A percentile compares a stretch with the other conserved stretches of the same genome.
phyloP scores from a whole-genome alignment of 495 filamentous ascomycete species.

The Aspergillus sclerotiicarbonarius region DNA sequence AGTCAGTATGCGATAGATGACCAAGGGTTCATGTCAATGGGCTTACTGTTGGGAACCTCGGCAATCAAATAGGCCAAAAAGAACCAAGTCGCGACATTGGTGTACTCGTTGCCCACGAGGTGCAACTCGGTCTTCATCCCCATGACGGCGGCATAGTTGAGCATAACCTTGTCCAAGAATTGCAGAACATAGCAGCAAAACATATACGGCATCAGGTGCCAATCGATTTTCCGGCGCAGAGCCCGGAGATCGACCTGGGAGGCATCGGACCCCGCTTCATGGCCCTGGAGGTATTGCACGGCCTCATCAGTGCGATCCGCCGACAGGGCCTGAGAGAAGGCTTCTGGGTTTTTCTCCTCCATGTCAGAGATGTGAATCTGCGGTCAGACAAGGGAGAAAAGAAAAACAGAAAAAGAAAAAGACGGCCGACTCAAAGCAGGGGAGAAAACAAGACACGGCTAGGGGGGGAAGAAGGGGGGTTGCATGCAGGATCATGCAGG shows the following conservation, averaged over 20 bases:
- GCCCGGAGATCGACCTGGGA: not conserved
- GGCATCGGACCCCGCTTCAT: not conserved
- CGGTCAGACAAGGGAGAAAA: not conserved
- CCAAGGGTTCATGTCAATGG: too few relatives aligned
- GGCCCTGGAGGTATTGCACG: conserved; percentile 1
- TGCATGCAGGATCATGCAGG: not conserved
- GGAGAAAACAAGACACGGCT: not conserved
- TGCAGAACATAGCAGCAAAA: conserved; percentile 62
- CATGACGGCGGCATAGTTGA: conserved; percentile 64
- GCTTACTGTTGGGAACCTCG: conserved; percentile 53
- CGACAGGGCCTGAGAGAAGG: not conserved
- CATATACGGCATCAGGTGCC: conserved; percentile 53
- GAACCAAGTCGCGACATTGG: conserved; percentile 52
- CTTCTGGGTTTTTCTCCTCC: not conserved
- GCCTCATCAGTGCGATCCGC: not conserved
- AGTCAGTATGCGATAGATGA: not conserved
- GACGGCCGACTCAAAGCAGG: not conserved
- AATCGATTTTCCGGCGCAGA: conserved; percentile 45
- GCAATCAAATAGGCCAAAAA: conserved; percentile 55
- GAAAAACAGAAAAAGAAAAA: not conserved
- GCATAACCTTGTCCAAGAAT: conserved; percentile 64
- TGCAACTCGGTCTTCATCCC: conserved; percentile 48
- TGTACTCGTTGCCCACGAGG: conserved; percentile 51
- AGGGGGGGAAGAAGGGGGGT: not conserved
- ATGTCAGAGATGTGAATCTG: not conserved